phyloP scores from a whole-genome alignment of 164 flowering plant species.

The Aristolochia contorta region DNA sequence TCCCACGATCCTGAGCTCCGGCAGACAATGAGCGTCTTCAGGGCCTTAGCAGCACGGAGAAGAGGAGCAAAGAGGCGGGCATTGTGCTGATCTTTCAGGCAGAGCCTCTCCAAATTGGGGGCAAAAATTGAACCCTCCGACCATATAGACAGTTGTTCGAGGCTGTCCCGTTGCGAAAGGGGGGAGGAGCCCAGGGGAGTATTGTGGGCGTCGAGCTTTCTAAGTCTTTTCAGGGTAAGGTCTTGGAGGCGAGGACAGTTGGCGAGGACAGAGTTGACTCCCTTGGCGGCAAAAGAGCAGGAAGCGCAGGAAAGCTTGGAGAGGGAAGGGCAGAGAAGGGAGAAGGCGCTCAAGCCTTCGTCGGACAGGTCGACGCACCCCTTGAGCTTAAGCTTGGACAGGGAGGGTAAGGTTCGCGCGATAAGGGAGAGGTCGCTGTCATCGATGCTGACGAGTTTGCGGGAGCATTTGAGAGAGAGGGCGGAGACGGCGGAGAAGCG shows the following conservation, averaged over 20 bases:
- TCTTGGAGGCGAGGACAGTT: conserved; percentile 17
- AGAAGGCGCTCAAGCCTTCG: conserved; percentile 16
- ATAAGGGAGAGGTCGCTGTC: conserved; percentile 13
- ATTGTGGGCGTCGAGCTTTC: conserved; percentile 13
- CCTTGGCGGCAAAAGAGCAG: conserved; percentile 15
- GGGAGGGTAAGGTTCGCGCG: conserved; percentile 4
- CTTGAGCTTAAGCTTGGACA: conserved; percentile 22
- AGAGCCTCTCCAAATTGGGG: conserved; percentile 12
- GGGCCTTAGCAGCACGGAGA: conserved; percentile 4
- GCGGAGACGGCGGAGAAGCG: conserved; percentile 20
- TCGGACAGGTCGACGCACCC: conserved; percentile 21
- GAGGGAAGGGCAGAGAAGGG: conserved; percentile 12
- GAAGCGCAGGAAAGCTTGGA: conserved; percentile 20
- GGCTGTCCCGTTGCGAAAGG: too few species aligned
- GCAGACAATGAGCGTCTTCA: conserved; percentile 15
- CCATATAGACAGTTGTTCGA: too few species aligned
- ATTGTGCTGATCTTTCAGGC: conserved; percentile 27
- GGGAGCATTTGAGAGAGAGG: conserved; percentile 21
- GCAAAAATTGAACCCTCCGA: neutral
- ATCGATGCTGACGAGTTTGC: conserved; percentile 14
- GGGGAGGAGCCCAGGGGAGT: neutral
- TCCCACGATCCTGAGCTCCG: conserved; percentile 25
- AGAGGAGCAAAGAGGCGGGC: conserved; percentile 19
- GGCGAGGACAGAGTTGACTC: conserved; percentile 14
- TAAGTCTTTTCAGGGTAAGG: conserved; percentile 22